phyloP scores from a whole-genome alignment of 495 filamentous ascomycete genomes.

The Trichoderma asperelloides region DNA sequence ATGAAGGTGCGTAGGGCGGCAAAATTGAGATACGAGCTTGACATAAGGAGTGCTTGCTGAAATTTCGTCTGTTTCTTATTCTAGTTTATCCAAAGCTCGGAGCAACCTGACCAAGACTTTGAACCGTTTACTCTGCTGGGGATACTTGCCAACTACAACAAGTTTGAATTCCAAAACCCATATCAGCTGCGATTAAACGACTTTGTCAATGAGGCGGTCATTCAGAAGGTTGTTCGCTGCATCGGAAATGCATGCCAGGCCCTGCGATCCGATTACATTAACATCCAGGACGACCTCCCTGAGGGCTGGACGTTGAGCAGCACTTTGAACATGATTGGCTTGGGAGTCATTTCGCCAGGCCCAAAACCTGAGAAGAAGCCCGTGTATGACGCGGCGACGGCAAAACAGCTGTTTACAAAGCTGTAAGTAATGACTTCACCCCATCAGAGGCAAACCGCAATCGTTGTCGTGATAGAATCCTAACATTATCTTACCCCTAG shows the following conservation, averaged over 20 bases:
- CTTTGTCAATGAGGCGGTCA: constrained; percentile 87
- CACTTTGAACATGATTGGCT: constrained; percentile 76
- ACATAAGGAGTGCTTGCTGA: background rate
- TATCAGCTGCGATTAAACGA: constrained; percentile 93
- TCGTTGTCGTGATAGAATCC: background rate
- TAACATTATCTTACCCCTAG: constrained; percentile 35
- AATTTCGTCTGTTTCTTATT: constrained; percentile 2
- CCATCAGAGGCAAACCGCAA: background rate
- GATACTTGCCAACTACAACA: constrained; percentile 96
- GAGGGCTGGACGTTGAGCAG: constrained; percentile 80
- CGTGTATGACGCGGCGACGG: constrained; percentile 54
- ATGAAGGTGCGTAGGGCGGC: constrained; percentile 63
- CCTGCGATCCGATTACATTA: constrained; percentile 66
- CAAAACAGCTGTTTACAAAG: constrained; percentile 66
- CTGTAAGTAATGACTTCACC: constrained; percentile 28
- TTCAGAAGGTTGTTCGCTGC: constrained; percentile 69
- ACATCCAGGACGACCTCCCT: constrained; percentile 84
- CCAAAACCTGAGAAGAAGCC: constrained; percentile 52
- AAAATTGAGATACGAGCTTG: background rate
- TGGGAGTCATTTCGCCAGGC: constrained; percentile 65
- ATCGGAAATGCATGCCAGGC: constrained; percentile 59
- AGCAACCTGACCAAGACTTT: constrained; percentile 49
- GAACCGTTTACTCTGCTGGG: constrained; percentile 79
- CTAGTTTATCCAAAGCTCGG: constrained; percentile 79
- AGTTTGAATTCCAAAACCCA: constrained; percentile 97